Percentiles rank a stretch among this genome's conserved stretches.
These are phyloP conservation scores for Geotrichum citri-aurantii DNA, from an alignment of 1,139 yeast genomes.

Conservation along the genomic window DNA sequence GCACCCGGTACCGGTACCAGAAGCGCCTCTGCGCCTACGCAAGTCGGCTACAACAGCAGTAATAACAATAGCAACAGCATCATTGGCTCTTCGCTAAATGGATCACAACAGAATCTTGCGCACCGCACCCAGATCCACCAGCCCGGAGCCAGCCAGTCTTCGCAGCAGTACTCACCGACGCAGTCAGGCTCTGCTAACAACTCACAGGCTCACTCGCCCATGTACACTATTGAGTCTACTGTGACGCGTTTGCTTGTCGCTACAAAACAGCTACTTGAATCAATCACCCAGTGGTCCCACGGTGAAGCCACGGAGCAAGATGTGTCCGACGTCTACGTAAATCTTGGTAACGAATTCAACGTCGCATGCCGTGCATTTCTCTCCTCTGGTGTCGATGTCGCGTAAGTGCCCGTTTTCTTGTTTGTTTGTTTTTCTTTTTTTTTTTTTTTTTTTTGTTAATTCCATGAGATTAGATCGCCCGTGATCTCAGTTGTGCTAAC, in stretches of 20 bases:
- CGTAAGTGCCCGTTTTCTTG: constrained; percentile 21
- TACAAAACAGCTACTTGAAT: constrained; percentile 79
- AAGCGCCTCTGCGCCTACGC: constrained; percentile 15
- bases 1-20: constrained; percentile 8
- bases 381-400: constrained; percentile 60
- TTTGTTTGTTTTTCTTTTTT: too few species aligned
- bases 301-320: constrained; percentile 70
- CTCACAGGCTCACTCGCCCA: constrained; percentile 17
- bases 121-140: constrained; percentile 3
- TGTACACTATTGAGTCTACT: constrained; percentile 72
- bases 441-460: not conserved
- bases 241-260: constrained; percentile 80
- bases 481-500: not conserved
- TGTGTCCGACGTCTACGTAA: constrained; percentile 89
- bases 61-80: constrained; percentile 6
- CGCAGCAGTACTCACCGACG: not conserved
- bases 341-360: constrained; percentile 88
- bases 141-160: not conserved
- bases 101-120: constrained; percentile 11
- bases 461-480: too few species aligned
- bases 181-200: not conserved
- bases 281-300: constrained; percentile 87
- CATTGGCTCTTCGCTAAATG: constrained; percentile 13
- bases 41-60: not conserved
- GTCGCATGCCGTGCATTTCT: constrained; percentile 73